These are phyloP conservation scores for Crithidia fasciculata DNA, from an alignment of 208 protist species.

Conservation along the genomic window DNA sequence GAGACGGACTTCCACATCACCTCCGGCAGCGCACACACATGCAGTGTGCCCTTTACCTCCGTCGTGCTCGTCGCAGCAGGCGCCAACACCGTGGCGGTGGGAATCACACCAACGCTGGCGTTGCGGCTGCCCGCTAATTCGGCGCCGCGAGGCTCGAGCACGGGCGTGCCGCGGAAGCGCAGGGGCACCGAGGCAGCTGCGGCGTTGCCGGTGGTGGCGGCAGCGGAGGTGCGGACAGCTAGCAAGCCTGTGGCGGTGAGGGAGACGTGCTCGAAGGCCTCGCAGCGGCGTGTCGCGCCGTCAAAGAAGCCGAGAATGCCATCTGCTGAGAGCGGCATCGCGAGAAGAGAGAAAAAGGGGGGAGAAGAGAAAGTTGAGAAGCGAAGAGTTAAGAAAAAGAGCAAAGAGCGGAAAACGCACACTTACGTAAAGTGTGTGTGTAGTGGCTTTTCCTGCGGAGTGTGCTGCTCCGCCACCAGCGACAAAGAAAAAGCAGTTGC, in stretches of 20 bases:
- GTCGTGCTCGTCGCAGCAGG: not conserved
- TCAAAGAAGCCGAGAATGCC: constrained; percentile 18
- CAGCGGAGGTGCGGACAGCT: not conserved
- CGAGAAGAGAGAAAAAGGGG: not conserved
- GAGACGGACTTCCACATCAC: constrained; percentile 22
- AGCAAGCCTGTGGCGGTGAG: constrained; percentile 3
- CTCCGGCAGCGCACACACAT: constrained; percentile 30
- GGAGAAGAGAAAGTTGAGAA: not conserved
- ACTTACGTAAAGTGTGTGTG: too few relatives aligned
- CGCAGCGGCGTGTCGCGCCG: constrained; percentile 4
- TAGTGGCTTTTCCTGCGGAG: too few relatives aligned
- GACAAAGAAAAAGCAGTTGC: too few relatives aligned
- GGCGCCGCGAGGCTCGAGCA: not conserved
- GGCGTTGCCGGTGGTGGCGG: not conserved
- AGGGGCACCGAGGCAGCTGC: not conserved
- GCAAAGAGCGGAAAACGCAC: too few relatives aligned
- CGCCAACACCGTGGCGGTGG: constrained; percentile 1
- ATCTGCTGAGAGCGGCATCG: constrained; percentile 28
- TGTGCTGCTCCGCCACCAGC: too few relatives aligned
- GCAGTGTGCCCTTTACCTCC: constrained; percentile 11
- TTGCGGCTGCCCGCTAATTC: not conserved
- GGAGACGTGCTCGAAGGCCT: constrained; percentile 30
- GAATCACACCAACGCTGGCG: not conserved
- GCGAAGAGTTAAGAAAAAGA: too few relatives aligned
- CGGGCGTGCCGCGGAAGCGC: not conserved